Evolutionary conservation across 139 green algal species (phyloP).

Genomic region (Penium margaritaceum): DNA sequence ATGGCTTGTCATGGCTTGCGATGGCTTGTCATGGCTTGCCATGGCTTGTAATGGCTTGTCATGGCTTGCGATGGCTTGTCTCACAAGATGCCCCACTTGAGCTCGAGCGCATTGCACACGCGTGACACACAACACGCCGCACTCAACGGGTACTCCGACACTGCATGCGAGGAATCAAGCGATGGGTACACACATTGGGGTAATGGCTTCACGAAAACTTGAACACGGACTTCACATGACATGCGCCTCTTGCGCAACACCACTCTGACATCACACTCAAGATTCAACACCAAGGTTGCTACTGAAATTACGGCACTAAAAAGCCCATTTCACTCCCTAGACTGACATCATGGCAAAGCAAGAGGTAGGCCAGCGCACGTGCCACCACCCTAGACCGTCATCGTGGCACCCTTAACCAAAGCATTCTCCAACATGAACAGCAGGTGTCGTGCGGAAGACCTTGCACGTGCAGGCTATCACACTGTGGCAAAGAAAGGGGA

Average conservation of each 20-base stretch:
- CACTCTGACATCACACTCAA: not conserved
- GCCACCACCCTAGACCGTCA: no score
- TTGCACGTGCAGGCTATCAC: not conserved
- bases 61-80: no score
- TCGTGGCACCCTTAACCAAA: not conserved
- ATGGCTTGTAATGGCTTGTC: no score
- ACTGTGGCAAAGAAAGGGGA: not conserved
- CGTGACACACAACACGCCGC: slow-evolving; percentile 75
- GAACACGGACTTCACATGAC: no score
- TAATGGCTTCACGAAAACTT: not conserved
- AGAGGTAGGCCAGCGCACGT: no score
- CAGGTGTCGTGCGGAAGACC: no score
- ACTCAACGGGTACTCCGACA: slow-evolving; percentile 83
- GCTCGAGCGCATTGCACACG: slow-evolving; percentile 83
- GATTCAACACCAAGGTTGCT: not conserved
- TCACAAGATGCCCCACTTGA: slow-evolving; percentile 79
- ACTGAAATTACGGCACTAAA: not conserved
- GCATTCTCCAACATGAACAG: not conserved
- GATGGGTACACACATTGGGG: not conserved
- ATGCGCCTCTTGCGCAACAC: no score
- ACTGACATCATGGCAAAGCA: no score
- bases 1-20: no score
- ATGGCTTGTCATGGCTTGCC: no score
- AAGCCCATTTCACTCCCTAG: no score
- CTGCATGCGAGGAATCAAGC: slow-evolving; percentile 37